Evolutionary conservation across 345 rosid genomes (phyloP).

Genomic region (Lumnitzera littorea): DNA sequence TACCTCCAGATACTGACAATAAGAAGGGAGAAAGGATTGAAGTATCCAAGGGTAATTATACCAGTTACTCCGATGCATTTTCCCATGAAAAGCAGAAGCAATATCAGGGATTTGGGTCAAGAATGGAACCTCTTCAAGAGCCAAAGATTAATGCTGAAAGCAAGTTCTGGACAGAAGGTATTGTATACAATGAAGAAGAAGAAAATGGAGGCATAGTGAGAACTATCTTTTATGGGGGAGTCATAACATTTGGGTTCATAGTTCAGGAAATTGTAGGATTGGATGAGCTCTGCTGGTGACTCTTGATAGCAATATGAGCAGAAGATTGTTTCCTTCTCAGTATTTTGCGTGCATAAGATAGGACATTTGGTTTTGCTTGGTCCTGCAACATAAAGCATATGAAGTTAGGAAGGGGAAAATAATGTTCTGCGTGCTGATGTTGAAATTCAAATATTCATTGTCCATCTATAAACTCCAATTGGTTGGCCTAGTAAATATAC

Average conservation of each 20-base stretch:
- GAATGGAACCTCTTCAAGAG: slow-evolving; percentile 21
- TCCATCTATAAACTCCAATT: no score
- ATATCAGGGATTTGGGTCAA: slow-evolving; percentile 18
- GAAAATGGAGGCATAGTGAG: slow-evolving; percentile 1
- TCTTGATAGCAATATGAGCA: no score
- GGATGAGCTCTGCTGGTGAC: no score
- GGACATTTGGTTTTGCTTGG: no score
- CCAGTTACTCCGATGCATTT: slow-evolving; percentile 18
- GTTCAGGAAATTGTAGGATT: no score
- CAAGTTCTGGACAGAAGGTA: slow-evolving; percentile 53
- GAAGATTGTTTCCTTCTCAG: no score
- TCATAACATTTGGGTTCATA: not conserved
- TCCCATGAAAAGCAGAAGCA: slow-evolving; percentile 24
- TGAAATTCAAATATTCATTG: no score
- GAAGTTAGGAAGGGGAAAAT: no score
- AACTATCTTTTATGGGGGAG: not conserved
- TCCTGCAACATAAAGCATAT: no score
- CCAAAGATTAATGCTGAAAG: slow-evolving; percentile 27
- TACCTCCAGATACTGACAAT: slow-evolving; percentile 33
- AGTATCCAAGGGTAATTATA: slow-evolving; percentile 24
- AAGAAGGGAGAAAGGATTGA: slow-evolving; percentile 37
- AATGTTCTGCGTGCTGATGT: no score
- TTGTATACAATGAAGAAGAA: not conserved
- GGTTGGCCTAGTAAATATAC: no score
- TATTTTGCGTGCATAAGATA: no score